phyloP scores from a whole-genome alignment of 2,329 filamentous ascomycete species.

The Gliomastix tumulicola region DNA sequence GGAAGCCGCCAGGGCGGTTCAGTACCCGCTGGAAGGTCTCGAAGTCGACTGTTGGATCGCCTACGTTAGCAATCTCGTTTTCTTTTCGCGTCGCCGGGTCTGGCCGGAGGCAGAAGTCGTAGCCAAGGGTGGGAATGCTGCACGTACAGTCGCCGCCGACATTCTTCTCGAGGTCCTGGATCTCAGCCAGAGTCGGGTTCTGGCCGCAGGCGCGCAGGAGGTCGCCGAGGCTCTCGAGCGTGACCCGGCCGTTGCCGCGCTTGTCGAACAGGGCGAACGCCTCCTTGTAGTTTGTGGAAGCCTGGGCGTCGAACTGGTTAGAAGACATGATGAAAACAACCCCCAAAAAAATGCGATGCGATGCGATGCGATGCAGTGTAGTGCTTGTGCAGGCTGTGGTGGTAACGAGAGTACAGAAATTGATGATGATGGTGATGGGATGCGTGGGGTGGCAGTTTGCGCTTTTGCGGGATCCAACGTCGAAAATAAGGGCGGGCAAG shows the following conservation, averaged over 20 bases:
- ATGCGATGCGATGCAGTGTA: no score
- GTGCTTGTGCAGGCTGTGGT: constrained; percentile 3
- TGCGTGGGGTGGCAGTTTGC: background rate
- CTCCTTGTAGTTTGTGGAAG: constrained; percentile 99
- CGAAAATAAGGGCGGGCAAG: no score
- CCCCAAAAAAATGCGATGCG: no score
- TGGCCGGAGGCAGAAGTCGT: background rate
- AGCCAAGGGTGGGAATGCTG: background rate
- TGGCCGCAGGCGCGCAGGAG: constrained; percentile 94
- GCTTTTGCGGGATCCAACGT: background rate
- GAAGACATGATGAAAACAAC: constrained; percentile 39
- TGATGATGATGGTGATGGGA: constrained; percentile 6
- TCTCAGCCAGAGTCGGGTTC: constrained; percentile 93
- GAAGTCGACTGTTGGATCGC: constrained; percentile 70
- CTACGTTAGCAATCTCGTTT: background rate
- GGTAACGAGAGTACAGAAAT: background rate
- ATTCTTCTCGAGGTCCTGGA: constrained; percentile 83
- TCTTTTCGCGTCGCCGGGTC: background rate
- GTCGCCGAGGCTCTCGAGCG: constrained; percentile 81
- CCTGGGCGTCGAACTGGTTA: constrained; percentile 51
- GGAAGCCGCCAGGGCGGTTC: constrained; percentile 96
- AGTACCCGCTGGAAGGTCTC: constrained; percentile 95
- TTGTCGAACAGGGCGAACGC: constrained; percentile 99
- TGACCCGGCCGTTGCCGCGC: constrained; percentile 90
- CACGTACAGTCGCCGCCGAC: constrained; percentile 85